Conservation (phyloP, 345 rosid species). For the Citrus reticulata region DNA sequence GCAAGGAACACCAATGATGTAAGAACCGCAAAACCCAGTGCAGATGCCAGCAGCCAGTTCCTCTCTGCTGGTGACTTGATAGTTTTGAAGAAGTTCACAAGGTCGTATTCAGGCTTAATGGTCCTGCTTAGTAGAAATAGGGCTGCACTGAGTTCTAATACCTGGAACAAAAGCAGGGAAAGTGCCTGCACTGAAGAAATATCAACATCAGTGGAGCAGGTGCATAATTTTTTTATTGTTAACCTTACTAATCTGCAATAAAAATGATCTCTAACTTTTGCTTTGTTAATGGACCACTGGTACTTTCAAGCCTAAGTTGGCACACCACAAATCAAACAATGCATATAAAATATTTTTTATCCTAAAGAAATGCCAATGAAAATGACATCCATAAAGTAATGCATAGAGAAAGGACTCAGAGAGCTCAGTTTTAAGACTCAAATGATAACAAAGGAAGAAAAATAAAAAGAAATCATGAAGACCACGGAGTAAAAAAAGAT, state of each 20-base stretch:
- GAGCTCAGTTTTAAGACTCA: not conserved
- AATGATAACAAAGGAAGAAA: not conserved
- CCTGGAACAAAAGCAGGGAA: slow-evolving; percentile 52
- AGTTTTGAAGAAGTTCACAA: slow-evolving; percentile 36
- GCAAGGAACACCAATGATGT: slow-evolving; percentile 47
- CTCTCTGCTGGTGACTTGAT: slow-evolving; percentile 27
- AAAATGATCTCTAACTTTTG: not conserved
- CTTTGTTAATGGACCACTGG: not conserved
- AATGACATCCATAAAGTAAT: not conserved
- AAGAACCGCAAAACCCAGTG: slow-evolving; percentile 58
- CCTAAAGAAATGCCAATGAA: not conserved
- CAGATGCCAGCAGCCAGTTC: slow-evolving; percentile 64
- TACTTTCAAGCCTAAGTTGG: not conserved
- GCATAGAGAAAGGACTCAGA: not conserved
- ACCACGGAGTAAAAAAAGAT: not conserved
- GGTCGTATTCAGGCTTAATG: slow-evolving; percentile 40
- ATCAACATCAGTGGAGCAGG: slow-evolving; percentile 4
- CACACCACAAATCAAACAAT: not conserved
- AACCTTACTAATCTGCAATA: not conserved
- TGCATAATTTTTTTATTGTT: not conserved
- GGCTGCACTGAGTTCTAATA: slow-evolving; percentile 52
- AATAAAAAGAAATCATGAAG: not conserved
- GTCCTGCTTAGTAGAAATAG: slow-evolving; percentile 49
- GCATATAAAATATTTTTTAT: not conserved
- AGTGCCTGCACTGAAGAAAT: slow-evolving; percentile 40